Evolutionary conservation across 2,329 filamentous ascomycete species (phyloP).

Genomic region (Westerdykella sp.): DNA sequence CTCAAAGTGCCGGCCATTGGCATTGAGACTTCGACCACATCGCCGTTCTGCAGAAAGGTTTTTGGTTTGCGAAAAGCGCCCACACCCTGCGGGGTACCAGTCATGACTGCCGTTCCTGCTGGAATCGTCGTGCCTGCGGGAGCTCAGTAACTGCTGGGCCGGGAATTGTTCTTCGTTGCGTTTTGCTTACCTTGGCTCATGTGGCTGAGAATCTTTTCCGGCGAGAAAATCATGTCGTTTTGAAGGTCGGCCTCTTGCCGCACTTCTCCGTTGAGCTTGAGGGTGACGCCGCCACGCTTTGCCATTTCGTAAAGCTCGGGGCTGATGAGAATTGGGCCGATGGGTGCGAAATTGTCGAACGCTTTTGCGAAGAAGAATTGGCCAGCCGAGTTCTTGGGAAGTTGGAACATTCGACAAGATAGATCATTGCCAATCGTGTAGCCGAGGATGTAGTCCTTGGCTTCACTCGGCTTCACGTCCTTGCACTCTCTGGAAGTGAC

Average conservation of each 20-base stretch:
- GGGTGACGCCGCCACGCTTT: neutral
- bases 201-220: neutral
- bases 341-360: conserved; percentile 33
- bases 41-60: no score
- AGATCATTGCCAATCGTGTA: conserved; percentile 56
- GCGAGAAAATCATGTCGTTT: conserved; percentile 1
- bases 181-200: conserved; percentile 1
- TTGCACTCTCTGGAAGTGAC: conserved; percentile 1
- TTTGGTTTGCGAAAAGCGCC: no score
- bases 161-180: neutral
- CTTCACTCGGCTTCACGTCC: conserved; percentile 43
- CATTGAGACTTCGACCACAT: no score
- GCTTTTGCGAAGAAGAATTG: conserved; percentile 26
- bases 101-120: no score
- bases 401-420: conserved; percentile 47
- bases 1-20: no score
- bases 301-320: neutral
- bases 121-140: no score
- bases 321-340: conserved; percentile 21
- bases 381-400: neutral
- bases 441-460: conserved; percentile 53
- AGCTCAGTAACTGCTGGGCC: no score
- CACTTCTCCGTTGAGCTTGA: conserved; percentile 1
- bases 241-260: neutral
- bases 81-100: no score